Percentiles rank a stretch among this genome's conserved stretches.
phyloP scores from a whole-genome alignment of 2,329 filamentous ascomycete species.

The Apiospora phragmitis region DNA sequence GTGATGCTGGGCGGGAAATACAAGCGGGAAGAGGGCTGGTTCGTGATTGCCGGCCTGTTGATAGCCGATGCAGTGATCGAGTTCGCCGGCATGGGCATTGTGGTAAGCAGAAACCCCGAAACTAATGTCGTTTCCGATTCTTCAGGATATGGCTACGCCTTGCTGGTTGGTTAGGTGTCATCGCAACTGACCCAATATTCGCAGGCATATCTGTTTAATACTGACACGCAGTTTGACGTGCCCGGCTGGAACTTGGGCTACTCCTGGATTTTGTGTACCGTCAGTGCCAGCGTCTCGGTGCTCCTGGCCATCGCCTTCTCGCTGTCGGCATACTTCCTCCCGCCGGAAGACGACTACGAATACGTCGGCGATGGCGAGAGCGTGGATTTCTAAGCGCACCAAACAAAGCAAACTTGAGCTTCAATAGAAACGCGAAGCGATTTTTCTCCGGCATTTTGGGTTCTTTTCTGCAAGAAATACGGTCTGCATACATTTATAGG shows the following conservation, averaged over 20 bases:
- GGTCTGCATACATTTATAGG: not conserved
- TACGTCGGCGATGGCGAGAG: slow-evolving; percentile 51
- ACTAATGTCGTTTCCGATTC: not conserved
- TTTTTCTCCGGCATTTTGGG: not conserved
- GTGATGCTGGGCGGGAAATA: slow-evolving; percentile 78
- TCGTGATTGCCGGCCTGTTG: slow-evolving; percentile 68
- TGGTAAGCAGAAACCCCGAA: slow-evolving; percentile 58
- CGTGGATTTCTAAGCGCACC: slow-evolving; percentile 46
- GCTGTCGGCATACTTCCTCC: slow-evolving; percentile 68
- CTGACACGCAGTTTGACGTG: slow-evolving; percentile 79
- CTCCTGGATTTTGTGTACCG: slow-evolving; percentile 72
- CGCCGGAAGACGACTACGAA: slow-evolving; percentile 85
- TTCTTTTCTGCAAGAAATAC: not conserved
- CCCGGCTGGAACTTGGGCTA: slow-evolving; percentile 78
- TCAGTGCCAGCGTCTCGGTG: slow-evolving; percentile 55
- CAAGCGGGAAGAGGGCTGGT: slow-evolving; percentile 82
- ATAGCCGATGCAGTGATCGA: slow-evolving; percentile 67
- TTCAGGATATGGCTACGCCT: not conserved
- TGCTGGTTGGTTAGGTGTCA: not conserved
- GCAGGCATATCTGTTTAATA: slow-evolving; percentile 79
- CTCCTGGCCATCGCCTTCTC: slow-evolving; percentile 59
- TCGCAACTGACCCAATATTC: not conserved
- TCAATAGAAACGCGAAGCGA: not conserved
- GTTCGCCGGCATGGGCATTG: slow-evolving; percentile 75
- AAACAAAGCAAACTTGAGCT: not conserved